Percentiles rank a stretch among this genome's conserved stretches.
Conservation (phyloP, 495 filamentous ascomycete genomes). For the Lasiosphaeria hispida region DNA sequence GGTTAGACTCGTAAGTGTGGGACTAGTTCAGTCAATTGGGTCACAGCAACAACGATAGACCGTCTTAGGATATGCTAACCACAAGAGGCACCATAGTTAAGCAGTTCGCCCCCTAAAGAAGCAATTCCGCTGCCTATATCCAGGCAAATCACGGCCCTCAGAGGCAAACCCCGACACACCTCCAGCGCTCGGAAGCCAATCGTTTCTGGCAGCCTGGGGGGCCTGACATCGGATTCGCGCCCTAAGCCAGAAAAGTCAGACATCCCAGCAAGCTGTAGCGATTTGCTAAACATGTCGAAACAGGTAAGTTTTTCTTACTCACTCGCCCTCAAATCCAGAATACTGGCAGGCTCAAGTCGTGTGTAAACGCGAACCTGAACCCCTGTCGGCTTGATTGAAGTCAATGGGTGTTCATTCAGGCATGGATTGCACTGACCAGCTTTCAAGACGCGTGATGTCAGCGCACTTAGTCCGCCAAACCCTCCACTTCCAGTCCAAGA, state of each 20-base stretch:
- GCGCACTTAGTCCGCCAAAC: not conserved
- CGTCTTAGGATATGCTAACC: conserved; percentile 10
- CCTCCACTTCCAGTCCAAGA: not conserved
- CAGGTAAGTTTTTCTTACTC: conserved; percentile 2
- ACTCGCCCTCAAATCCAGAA: conserved; percentile 2
- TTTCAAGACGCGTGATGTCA: conserved; percentile 15
- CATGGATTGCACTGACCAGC: conserved; percentile 31
- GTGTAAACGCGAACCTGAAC: too few species aligned
- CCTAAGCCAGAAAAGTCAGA: not conserved
- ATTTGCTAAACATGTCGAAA: not conserved
- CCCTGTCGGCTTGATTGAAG: too few species aligned
- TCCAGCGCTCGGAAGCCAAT: too few species aligned
- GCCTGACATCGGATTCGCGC: not conserved
- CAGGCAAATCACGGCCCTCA: conserved; percentile 5
- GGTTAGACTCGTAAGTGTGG: conserved; percentile 25
- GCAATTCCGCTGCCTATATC: conserved; percentile 2
- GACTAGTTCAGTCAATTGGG: not conserved
- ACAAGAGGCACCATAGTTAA: conserved; percentile 19
- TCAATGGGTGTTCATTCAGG: conserved; percentile 3
- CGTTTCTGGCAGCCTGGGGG: too few species aligned
- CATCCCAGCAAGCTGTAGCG: not conserved
- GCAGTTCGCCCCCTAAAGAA: conserved; percentile 27
- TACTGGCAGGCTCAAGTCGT: too few species aligned
- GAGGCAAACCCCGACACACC: not conserved
- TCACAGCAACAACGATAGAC: not conserved